These are phyloP conservation scores for Sugiyamaella castrensis DNA, from an alignment of 1,139 yeast species.

Conservation along the genomic window DNA sequence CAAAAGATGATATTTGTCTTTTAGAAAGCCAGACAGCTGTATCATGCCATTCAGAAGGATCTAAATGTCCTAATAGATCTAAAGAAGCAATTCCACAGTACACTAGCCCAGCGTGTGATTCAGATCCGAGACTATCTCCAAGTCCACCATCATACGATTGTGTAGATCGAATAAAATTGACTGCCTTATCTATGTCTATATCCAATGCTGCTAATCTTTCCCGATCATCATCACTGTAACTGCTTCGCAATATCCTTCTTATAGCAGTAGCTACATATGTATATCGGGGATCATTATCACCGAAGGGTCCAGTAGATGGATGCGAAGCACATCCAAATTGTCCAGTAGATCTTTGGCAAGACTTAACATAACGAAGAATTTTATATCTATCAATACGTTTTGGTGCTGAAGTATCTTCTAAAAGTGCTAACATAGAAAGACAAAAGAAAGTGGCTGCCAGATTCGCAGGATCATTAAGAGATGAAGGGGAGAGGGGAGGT, in stretches of 20 bases:
- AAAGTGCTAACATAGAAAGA: slow-evolving; percentile 42
- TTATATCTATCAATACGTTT: slow-evolving; percentile 43
- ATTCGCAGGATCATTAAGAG: slow-evolving; percentile 55
- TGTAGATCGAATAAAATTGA: slow-evolving; percentile 44
- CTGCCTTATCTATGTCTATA: slow-evolving; percentile 45
- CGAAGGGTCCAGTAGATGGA: slow-evolving; percentile 42
- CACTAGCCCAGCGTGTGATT: slow-evolving; percentile 85
- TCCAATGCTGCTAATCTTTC: slow-evolving; percentile 31
- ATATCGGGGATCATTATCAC: slow-evolving; percentile 70
- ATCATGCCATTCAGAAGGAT: slow-evolving; percentile 35
- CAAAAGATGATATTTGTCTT: slow-evolving; percentile 19
- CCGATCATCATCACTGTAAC: slow-evolving; percentile 12
- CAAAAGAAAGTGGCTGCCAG: slow-evolving; percentile 59
- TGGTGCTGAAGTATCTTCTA: slow-evolving; percentile 43
- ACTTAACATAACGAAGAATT: slow-evolving; percentile 49
- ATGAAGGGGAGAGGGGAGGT: too few species aligned
- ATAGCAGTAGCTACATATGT: slow-evolving; percentile 73
- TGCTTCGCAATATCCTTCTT: slow-evolving; percentile 45
- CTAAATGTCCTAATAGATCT: slow-evolving; percentile 42
- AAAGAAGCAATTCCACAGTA: slow-evolving; percentile 79
- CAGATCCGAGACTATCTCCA: slow-evolving; percentile 50
- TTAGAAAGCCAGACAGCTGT: slow-evolving; percentile 35
- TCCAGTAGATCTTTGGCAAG: slow-evolving; percentile 60
- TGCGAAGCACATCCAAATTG: slow-evolving; percentile 53
- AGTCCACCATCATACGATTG: slow-evolving; percentile 67